Percentiles rank a stretch among this genome's conserved stretches.
phyloP scores from a whole-genome alignment of 2,329 filamentous ascomycete species.

The Cladorrhinum sp. region DNA sequence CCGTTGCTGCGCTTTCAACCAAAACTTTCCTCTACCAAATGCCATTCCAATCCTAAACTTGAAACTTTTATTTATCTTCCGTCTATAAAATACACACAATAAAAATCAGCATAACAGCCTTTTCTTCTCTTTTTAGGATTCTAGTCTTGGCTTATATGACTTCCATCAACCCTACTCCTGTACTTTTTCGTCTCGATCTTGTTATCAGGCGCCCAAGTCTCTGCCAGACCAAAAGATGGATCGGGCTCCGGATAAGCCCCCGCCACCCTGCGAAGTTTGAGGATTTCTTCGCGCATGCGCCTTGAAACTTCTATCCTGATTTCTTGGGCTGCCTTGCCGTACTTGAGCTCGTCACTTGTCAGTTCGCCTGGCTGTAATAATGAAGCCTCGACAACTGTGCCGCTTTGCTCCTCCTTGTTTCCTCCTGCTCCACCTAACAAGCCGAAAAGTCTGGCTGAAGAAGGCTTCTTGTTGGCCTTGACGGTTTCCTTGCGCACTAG shows the following conservation, averaged over 20 bases:
- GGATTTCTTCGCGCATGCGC: constrained; percentile 73
- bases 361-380: constrained; percentile 20
- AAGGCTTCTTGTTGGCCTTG: background rate
- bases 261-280: constrained; percentile 68
- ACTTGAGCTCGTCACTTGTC: constrained; percentile 63
- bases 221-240: constrained; percentile 69
- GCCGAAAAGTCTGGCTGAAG: background rate
- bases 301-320: constrained; percentile 77
- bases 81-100: no score
- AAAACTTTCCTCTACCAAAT: no score
- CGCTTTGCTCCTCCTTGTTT: background rate
- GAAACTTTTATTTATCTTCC: background rate
- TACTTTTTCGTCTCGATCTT: constrained; percentile 48
- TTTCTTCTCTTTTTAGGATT: background rate
- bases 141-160: constrained; percentile 41
- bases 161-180: constrained; percentile 54
- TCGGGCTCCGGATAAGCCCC: constrained; percentile 75
- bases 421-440: background rate
- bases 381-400: background rate
- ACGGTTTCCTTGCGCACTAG: constrained; percentile 51
- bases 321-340: constrained; percentile 70
- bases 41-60: no score
- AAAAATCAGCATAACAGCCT: background rate
- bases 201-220: constrained; percentile 69
- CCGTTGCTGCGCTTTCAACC: no score